A percentile compares a stretch with the other conserved stretches of the same genome.
Conservation (phyloP, 257 asterid species). For the Rubia yunnanensis region DNA sequence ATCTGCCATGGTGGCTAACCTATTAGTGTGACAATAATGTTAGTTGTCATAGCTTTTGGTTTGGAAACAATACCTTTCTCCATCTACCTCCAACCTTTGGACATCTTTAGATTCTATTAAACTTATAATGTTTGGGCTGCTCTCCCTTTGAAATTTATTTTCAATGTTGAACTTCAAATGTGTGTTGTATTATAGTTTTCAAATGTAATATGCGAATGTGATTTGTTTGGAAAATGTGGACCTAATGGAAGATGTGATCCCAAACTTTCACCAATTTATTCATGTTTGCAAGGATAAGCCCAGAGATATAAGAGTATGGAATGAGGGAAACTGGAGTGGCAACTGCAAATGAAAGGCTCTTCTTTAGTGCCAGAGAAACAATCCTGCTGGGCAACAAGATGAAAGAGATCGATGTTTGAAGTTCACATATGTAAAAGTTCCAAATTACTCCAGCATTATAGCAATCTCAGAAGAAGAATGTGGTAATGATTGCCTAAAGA, state of each 20-base stretch:
- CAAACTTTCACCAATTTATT: slow-evolving; percentile 41
- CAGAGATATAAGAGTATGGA: slow-evolving; percentile 29
- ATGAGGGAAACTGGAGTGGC: slow-evolving; percentile 34
- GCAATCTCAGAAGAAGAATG: slow-evolving; percentile 22
- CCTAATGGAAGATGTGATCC: slow-evolving; percentile 94
- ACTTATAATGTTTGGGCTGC: neutral
- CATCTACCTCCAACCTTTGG: slow-evolving; percentile 5
- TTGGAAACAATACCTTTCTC: slow-evolving; percentile 46
- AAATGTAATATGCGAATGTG: neutral
- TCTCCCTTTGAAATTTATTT: neutral
- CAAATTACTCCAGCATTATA: slow-evolving; percentile 29
- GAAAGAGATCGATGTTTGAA: slow-evolving; percentile 35
- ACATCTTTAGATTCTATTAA: neutral
- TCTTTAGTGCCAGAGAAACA: slow-evolving; percentile 24
- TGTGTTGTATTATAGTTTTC: slow-evolving; percentile 27
- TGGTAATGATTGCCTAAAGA: slow-evolving; percentile 22
- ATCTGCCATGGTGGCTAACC: no score
- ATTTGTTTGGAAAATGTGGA: slow-evolving; percentile 32
- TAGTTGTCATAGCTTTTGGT: slow-evolving; percentile 90
- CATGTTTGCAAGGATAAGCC: slow-evolving; percentile 49
- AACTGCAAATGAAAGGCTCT: slow-evolving; percentile 38
- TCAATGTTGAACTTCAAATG: neutral
- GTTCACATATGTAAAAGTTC: slow-evolving; percentile 30
- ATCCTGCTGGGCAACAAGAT: slow-evolving; percentile 3
- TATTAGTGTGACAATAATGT: slow-evolving; percentile 59